These are phyloP conservation scores for Heterobasidion annosum DNA, from an alignment of 1,284 basidiomycete species.

Conservation along the genomic window DNA sequence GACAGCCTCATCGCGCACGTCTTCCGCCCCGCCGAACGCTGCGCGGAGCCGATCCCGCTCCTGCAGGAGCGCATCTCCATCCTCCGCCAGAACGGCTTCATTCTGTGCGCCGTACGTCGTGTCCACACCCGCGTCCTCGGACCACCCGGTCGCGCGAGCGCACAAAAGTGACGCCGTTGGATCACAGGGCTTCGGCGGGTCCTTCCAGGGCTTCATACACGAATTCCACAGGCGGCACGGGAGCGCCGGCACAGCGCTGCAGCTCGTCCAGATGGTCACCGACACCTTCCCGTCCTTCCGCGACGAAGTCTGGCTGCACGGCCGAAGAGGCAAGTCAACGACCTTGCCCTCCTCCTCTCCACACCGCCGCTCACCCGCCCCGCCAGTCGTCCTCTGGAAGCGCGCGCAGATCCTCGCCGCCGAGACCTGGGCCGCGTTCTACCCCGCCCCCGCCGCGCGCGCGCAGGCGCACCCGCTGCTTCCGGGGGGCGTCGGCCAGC, in stretches of 20 bases:
- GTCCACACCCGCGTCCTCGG: too few species aligned
- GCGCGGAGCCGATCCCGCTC: conserved; percentile 55
- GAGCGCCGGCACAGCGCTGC: conserved; percentile 52
- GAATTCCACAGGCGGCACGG: conserved; percentile 45
- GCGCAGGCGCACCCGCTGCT: conserved; percentile 56
- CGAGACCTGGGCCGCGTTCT: conserved; percentile 78
- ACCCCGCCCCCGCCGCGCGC: conserved; percentile 30
- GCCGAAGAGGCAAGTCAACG: conserved; percentile 40
- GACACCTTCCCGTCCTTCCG: conserved; percentile 69
- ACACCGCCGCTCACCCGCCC: background rate
- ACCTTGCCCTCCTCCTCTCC: background rate
- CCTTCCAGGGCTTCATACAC: conserved; percentile 57
- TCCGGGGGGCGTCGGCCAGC: conserved; percentile 47
- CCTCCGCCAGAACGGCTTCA: conserved; percentile 63
- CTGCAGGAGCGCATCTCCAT: conserved; percentile 58
- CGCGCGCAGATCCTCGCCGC: conserved; percentile 80
- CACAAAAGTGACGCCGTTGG: background rate
- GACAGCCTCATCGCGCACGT: conserved; percentile 55
- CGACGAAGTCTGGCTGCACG: conserved; percentile 54
- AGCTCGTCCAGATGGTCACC: conserved; percentile 62
- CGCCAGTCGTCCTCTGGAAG: conserved; percentile 70
- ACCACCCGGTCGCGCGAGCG: background rate
- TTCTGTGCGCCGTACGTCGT: conserved; percentile 51
- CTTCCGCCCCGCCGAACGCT: conserved; percentile 52
- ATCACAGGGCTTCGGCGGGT: conserved; percentile 56